phyloP scores from a whole-genome alignment of 169 alveolate genomes.

The Plasmodium inui region DNA sequence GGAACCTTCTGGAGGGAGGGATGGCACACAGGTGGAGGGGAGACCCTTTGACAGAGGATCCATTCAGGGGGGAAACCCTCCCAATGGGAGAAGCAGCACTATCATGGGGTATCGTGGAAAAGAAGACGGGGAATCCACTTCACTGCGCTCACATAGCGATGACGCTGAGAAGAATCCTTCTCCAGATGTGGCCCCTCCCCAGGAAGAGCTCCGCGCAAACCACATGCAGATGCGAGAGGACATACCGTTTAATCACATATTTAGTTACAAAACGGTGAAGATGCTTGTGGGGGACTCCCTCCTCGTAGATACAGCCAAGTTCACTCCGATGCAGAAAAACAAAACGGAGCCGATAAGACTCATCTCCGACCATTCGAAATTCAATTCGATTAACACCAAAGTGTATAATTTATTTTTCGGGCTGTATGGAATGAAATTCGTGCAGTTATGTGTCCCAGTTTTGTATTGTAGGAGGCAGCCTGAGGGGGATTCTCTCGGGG shows the following conservation, averaged over 20 bases:
- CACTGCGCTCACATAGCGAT: not conserved
- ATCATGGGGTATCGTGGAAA: not conserved
- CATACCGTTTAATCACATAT: slow-evolving; percentile 34
- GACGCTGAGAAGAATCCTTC: not conserved
- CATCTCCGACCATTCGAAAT: not conserved
- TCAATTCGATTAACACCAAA: slow-evolving; percentile 36
- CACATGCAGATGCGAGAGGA: slow-evolving; percentile 8
- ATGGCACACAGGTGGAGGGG: not conserved
- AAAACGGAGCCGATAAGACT: slow-evolving; percentile 26
- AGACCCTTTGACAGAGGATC: not conserved
- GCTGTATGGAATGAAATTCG: slow-evolving; percentile 35
- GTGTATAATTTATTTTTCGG: slow-evolving; percentile 75
- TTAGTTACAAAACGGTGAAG: slow-evolving; percentile 34
- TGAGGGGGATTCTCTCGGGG: not conserved
- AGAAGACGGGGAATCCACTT: not conserved
- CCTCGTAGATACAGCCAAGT: slow-evolving; percentile 28
- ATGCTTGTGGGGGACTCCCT: slow-evolving; percentile 34
- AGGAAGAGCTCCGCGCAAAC: not conserved
- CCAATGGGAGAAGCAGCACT: not conserved
- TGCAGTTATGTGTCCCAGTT: slow-evolving; percentile 27
- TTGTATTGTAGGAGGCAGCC: slow-evolving; percentile 31
- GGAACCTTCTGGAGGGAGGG: not conserved
- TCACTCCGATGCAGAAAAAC: slow-evolving; percentile 35
- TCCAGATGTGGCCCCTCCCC: not conserved
- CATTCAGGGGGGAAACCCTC: too few species aligned